Evolutionary conservation across 2,329 filamentous ascomycete species (phyloP), one percentile per base, ranked within the genome.

Genomic region (Fusarium sarcochroum): DNA sequence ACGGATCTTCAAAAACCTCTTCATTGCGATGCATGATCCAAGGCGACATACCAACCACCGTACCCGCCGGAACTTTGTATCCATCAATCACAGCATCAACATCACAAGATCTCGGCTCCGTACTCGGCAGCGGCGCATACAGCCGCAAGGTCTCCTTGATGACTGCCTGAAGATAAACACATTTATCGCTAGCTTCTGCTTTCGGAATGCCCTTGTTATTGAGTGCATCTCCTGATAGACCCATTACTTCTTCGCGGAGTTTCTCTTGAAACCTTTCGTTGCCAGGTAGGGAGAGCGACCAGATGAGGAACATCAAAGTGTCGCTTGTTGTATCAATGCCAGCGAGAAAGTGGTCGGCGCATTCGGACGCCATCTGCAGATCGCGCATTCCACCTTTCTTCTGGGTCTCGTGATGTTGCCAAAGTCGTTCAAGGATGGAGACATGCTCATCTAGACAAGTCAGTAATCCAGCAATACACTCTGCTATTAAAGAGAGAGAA

Each of bases 301-400:
- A 86, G 15, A 87, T 75, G 0, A 82, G 72, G 59, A 85, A 86
- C 80, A 85, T 85, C 3, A 85, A 61, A 0, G 84, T 84, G 49
- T 87, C 84, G 23, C 82, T 83, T 1, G 84, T 86, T 1, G 85
- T 87, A 58, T 87, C 83, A 11, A 86, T 84, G 0, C 84, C 85
- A 0, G 85, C 85, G 1, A 84, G 76, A 14, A 87, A 78, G 59
- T 87, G 85, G 54, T 87, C 85, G 1, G 85, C 84, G 14, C 79
- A 81, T 72, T 87, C 85, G 0, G 84, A 84, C 1, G 85, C 85
- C 38, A 85, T 82, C 20, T 86, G 82, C 8, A 85, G 67, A 32
- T 82, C 80, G 11, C 78, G 75, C 5, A 85, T 69, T 5, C 72
- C 67, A 10, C 55, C 55, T 4, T 66, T 56, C 32, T 73, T 77